These are phyloP conservation scores for Taphrina communis DNA, from an alignment of 1,139 yeast genomes.

Conservation along the genomic window DNA sequence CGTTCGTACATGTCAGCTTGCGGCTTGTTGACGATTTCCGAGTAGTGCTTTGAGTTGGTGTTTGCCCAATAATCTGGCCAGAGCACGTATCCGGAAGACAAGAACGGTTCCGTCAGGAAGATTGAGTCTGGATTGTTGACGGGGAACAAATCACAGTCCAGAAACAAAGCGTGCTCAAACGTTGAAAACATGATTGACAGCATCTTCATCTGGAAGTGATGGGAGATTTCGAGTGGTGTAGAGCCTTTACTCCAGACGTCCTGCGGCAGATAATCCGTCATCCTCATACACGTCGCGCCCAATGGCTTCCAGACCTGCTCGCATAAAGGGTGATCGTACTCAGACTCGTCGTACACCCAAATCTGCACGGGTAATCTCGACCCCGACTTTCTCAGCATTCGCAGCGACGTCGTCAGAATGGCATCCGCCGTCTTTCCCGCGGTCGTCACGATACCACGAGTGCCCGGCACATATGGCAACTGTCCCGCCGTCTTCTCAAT, in stretches of 20 bases:
- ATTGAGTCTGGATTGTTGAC: slow-evolving; percentile 62
- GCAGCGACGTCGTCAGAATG: slow-evolving; percentile 21
- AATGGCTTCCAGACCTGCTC: slow-evolving; percentile 20
- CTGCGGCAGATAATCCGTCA: slow-evolving; percentile 62
- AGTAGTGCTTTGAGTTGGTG: slow-evolving; percentile 70
- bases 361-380: slow-evolving; percentile 30
- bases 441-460: slow-evolving; percentile 29
- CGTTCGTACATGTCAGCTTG: slow-evolving; percentile 65
- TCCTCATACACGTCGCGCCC: slow-evolving; percentile 46
- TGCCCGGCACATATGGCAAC: slow-evolving; percentile 23
- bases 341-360: slow-evolving; percentile 27
- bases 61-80: slow-evolving; percentile 90
- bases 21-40: slow-evolving; percentile 62
- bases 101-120: slow-evolving; percentile 63
- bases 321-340: slow-evolving; percentile 20
- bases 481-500: slow-evolving; percentile 5
- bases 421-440: slow-evolving; percentile 18
- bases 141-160: slow-evolving; percentile 81
- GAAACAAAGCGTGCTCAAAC: slow-evolving; percentile 73
- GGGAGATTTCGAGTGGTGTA: slow-evolving; percentile 24
- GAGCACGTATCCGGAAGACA: slow-evolving; percentile 63
- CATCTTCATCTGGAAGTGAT: slow-evolving; percentile 65
- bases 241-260: not conserved
- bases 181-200: slow-evolving; percentile 74
- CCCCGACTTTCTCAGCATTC: slow-evolving; percentile 32